Conservation (phyloP, 345 rosid genomes). For the Moricandia arvensis region DNA sequence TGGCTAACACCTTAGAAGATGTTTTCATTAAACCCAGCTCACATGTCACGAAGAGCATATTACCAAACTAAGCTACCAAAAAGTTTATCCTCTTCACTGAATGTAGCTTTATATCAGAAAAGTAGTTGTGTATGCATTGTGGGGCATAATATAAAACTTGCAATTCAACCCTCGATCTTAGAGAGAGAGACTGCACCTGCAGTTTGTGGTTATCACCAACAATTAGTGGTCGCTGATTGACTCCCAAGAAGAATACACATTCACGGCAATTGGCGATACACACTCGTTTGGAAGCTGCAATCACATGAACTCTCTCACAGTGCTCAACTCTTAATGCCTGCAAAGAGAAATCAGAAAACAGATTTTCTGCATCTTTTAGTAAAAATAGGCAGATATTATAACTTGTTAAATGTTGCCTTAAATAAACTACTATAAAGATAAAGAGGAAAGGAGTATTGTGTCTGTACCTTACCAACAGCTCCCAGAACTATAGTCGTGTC, state of each 20-base stretch:
- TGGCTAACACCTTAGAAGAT: not conserved
- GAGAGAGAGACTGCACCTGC: too few relatives aligned
- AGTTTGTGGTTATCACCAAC: too few relatives aligned
- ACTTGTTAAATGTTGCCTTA: not conserved
- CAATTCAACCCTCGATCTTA: not conserved
- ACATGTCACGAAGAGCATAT: not conserved
- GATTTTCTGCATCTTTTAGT: too few relatives aligned
- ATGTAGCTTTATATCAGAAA: not conserved
- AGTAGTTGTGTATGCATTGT: not conserved
- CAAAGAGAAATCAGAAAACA: too few relatives aligned
- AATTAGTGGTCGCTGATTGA: too few relatives aligned
- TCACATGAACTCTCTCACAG: too few relatives aligned
- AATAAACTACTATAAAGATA: not conserved
- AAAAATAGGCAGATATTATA: not conserved
- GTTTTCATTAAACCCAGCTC: slow-evolving; percentile 16
- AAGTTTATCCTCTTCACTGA: not conserved
- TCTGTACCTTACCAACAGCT: slow-evolving; percentile 95
- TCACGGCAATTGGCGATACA: too few relatives aligned
- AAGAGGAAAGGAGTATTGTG: slow-evolving; percentile 4
- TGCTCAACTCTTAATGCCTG: too few relatives aligned
- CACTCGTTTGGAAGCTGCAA: too few relatives aligned
- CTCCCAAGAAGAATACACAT: too few relatives aligned
- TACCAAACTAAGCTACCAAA: slow-evolving; percentile 12
- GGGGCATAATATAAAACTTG: not conserved
- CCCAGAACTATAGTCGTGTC: slow-evolving; percentile 95